A percentile compares a stretch with the other conserved stretches of the same genome.
phyloP scores from a whole-genome alignment of 139 green algal species.

The Deuterostichococcus epilithicus region DNA sequence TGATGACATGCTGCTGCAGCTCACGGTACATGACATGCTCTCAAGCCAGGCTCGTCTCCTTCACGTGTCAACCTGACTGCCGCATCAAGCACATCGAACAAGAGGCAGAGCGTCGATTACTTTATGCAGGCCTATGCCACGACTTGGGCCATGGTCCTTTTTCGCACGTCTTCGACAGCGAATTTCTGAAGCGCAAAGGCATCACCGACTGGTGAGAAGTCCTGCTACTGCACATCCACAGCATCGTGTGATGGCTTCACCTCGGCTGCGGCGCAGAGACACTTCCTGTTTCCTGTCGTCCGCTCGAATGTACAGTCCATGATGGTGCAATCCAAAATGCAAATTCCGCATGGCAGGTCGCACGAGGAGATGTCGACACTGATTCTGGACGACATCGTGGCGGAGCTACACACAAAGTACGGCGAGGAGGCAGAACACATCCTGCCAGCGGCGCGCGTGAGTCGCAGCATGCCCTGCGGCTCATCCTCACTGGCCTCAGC shows the following conservation, averaged over 20 bases:
- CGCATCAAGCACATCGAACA: too few relatives aligned
- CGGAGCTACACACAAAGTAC: conserved; percentile 32
- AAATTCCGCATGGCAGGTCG: conserved; percentile 28
- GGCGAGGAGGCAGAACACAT: background rate
- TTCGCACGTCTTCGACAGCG: conserved; percentile 81
- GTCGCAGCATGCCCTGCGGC: too few relatives aligned
- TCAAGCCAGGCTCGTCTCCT: too few relatives aligned
- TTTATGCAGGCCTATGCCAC: conserved; percentile 78
- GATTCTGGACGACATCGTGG: conserved; percentile 64
- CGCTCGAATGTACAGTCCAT: too few relatives aligned
- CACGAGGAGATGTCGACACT: conserved; percentile 69
- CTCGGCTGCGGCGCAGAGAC: too few relatives aligned
- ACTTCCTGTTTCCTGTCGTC: too few relatives aligned
- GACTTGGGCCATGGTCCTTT: conserved; percentile 94
- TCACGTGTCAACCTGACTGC: too few relatives aligned
- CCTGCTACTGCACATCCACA: background rate
- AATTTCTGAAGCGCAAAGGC: conserved; percentile 55
- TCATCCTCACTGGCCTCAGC: too few relatives aligned
- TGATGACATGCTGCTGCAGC: conserved; percentile 1
- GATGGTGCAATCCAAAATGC: background rate
- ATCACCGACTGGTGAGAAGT: conserved; percentile 34
- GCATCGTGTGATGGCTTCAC: background rate
- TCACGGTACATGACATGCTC: background rate
- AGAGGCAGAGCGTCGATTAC: background rate
- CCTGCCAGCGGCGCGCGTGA: background rate